Percentiles rank a stretch among this genome's conserved stretches.
Evolutionary conservation across 1,284 basidiomycete genomes (phyloP).

Genomic region (Papiliotrema terrestris): DNA sequence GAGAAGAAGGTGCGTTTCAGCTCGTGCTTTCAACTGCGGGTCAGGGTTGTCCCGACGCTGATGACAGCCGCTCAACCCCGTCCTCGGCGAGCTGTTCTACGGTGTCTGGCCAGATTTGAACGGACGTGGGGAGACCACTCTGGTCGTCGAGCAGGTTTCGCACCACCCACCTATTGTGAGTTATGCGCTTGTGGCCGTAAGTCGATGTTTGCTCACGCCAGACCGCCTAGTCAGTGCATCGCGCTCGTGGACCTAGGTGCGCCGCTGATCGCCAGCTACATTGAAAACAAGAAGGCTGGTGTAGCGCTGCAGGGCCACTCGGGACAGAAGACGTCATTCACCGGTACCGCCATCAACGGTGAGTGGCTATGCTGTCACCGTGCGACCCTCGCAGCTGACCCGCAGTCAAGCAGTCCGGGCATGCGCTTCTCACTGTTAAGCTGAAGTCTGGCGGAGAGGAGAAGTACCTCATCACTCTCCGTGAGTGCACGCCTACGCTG

Average conservation of each 20-base stretch:
- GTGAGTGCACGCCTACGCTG: no score
- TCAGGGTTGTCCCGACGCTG: neutral
- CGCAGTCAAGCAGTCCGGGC: slow-evolving; percentile 88
- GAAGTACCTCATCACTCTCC: slow-evolving; percentile 87
- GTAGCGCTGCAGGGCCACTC: slow-evolving; percentile 82
- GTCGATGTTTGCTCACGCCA: slow-evolving; percentile 24
- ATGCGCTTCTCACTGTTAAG: slow-evolving; percentile 75
- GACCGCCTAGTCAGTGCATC: neutral
- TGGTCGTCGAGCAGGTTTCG: slow-evolving; percentile 95
- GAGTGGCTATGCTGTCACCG: slow-evolving; percentile 25
- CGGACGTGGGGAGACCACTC: slow-evolving; percentile 75
- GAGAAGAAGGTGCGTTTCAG: slow-evolving; percentile 77
- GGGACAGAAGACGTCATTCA: slow-evolving; percentile 85
- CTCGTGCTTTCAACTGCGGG: neutral
- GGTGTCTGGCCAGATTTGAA: slow-evolving; percentile 81
- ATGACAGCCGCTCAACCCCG: slow-evolving; percentile 76
- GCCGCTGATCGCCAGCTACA: slow-evolving; percentile 51
- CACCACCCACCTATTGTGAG: slow-evolving; percentile 79
- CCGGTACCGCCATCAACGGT: slow-evolving; percentile 70
- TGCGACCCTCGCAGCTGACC: neutral
- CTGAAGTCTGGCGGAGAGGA: slow-evolving; percentile 60
- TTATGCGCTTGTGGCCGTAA: slow-evolving; percentile 2
- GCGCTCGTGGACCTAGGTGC: neutral
- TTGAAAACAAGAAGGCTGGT: slow-evolving; percentile 78
- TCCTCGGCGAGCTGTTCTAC: slow-evolving; percentile 93